Base-by-base conservation (phyloP, 2,329 filamentous ascomycete genomes). In the Teratosphaeria destructans region DNA sequence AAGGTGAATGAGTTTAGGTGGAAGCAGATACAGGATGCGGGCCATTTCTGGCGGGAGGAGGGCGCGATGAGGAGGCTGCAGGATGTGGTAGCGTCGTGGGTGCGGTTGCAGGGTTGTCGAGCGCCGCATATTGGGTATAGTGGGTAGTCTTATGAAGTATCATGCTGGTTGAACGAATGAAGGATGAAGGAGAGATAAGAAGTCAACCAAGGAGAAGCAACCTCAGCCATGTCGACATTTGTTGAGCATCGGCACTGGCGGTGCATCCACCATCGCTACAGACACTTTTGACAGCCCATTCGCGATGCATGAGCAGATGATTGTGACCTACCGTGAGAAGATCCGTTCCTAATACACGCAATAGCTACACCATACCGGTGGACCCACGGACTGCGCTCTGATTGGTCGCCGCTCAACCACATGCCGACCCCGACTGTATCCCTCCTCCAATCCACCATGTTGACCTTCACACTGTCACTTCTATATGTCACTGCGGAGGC, bases 41-140 rank as follows among this genome's bases (percentile, higher is more conserved):
- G 79, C 0, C 81, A 84, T 66, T 80, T 80, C 62, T 80, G 77
- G 78, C 72, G 72, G 5, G 77, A 78, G 60, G 59, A 66, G 2
- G 75, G 74, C 0, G 75, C 71, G 16, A 66, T 70, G 65, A 57
- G 60, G 52, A 60, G 27, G 16, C 59, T 74, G 55, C 65, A 62
- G 47, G 57, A 57, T 11, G 61, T 57, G 34, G 60, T 73, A n/a
- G 59, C 37, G 26, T 47, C 55, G 14, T 72, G 71, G 71, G 47
- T 65, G 10, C n/a, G 43, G 10, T 23, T 49, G n/a, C 43, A 49
- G 43, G 16, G 43, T 19, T 43, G 43, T 49, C 43, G 43, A 11
- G 10, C 19, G 19, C 43, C 43, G 19, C 19, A 23, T 23, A 49
- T 49, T 49, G 43, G 43, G 8, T 49, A 49, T 11, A 49, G 19